Evolutionary conservation across 2,329 filamentous ascomycete species (phyloP).

Genomic region (Penicillium crustosum): DNA sequence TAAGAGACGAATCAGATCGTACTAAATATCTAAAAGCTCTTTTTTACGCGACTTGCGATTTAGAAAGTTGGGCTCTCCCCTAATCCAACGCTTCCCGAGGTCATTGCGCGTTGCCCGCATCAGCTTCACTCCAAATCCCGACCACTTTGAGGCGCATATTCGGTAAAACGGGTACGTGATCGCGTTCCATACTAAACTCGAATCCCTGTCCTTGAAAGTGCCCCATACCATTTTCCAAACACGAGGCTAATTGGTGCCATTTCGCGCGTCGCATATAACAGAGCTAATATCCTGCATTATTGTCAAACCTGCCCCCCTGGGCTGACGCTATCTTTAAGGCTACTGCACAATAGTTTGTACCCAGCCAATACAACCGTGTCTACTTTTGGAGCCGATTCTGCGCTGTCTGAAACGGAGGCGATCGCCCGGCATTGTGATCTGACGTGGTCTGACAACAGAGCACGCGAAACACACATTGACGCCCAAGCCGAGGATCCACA

Average conservation of each 20-base stretch:
- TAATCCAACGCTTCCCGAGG: conserved; percentile 27
- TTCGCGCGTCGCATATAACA: conserved; percentile 28
- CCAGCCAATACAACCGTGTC: conserved; percentile 34
- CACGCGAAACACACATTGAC: conserved; percentile 34
- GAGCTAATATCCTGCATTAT: conserved; percentile 29
- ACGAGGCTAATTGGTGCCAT: conserved; percentile 24
- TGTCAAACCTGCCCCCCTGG: conserved; percentile 34
- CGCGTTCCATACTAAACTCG: conserved; percentile 7
- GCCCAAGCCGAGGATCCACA: conserved; percentile 39
- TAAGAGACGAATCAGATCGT: conserved; percentile 28
- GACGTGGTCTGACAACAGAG: conserved; percentile 50
- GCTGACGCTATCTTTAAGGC: conserved; percentile 31
- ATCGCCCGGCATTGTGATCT: conserved; percentile 33
- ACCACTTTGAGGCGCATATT: conserved; percentile 18
- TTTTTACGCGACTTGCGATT: conserved; percentile 14
- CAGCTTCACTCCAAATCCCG: conserved; percentile 19
- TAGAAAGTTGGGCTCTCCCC: conserved; percentile 22
- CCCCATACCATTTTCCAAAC: conserved; percentile 12
- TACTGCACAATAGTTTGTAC: conserved; percentile 39
- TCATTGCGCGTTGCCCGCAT: conserved; percentile 28
- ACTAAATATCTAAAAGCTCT: conserved; percentile 6
- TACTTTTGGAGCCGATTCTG: conserved; percentile 27
- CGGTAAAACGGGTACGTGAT: conserved; percentile 22
- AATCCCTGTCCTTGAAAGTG: conserved; percentile 13
- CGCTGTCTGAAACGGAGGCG: conserved; percentile 24